A percentile compares a stretch with the other conserved stretches of the same genome.
Conservation (phyloP, 2,329 filamentous ascomycete species). For the Aspergillus chevalieri region DNA sequence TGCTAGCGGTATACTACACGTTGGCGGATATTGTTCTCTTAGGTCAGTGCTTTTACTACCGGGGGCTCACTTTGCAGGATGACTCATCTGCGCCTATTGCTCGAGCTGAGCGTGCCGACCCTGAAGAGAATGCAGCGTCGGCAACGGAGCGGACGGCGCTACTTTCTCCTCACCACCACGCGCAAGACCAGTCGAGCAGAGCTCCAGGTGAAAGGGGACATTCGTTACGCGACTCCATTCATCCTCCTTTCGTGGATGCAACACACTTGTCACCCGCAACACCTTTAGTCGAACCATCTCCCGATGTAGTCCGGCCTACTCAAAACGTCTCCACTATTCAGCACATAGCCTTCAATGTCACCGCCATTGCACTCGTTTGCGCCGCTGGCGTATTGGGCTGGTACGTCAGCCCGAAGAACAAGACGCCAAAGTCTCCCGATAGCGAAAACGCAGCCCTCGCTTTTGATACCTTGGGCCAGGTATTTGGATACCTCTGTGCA, state of each 20-base stretch:
- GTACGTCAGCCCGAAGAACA: conserved; percentile 58
- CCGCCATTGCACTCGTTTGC: conserved; percentile 74
- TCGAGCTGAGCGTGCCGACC: conserved; percentile 7
- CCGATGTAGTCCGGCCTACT: conserved; percentile 20
- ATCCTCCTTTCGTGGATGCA: conserved; percentile 50
- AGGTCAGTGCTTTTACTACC: conserved; percentile 90
- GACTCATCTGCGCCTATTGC: conserved; percentile 15
- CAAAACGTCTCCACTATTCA: conserved; percentile 36
- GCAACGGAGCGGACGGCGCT: conserved; percentile 27
- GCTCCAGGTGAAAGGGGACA: conserved; percentile 13
- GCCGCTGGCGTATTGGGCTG: conserved; percentile 78
- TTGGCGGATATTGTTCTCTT: conserved; percentile 84
- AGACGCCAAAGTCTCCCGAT: conserved; percentile 22
- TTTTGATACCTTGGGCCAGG: conserved; percentile 74
- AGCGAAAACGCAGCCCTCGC: conserved; percentile 40
- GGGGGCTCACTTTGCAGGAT: conserved; percentile 57
- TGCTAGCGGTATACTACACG: conserved; percentile 90
- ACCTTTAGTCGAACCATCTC: conserved; percentile 58
- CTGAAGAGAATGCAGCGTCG: conserved; percentile 11
- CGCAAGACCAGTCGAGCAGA: conserved; percentile 2
- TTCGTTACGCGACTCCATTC: conserved; percentile 42
- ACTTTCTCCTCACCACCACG: conserved; percentile 12
- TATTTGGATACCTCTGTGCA: conserved; percentile 92
- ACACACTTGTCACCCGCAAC: conserved; percentile 74
- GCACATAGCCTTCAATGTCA: conserved; percentile 63